Evolutionary conservation across 768 basidiomycete species (phyloP).

Genomic region (Hygrocybe coccinea): DNA sequence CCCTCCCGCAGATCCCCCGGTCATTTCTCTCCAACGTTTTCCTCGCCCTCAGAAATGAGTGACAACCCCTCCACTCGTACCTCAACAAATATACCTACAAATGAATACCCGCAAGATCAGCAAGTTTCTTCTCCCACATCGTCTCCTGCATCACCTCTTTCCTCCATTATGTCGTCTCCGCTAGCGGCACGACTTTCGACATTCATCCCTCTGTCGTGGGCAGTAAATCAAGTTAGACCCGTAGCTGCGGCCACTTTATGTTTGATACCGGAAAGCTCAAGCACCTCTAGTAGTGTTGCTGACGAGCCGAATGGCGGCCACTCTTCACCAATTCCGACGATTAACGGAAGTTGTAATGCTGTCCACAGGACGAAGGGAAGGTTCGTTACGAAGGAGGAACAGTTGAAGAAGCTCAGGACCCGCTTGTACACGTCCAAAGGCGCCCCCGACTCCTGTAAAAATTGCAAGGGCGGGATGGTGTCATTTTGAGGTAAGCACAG

Average conservation of each 20-base stretch:
- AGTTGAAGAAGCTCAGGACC: constrained; percentile 56
- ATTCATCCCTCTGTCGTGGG: constrained; percentile 53
- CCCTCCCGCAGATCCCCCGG: constrained; percentile 39
- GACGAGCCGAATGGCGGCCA: constrained; percentile 2
- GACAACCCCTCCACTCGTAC: constrained; percentile 31
- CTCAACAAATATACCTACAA: constrained; percentile 12
- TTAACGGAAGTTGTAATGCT: neutral
- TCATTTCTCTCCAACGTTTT: constrained; percentile 25
- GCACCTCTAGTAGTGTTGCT: neutral
- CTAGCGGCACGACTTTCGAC: constrained; percentile 53
- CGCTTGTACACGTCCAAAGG: constrained; percentile 40
- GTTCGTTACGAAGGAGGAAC: constrained; percentile 60
- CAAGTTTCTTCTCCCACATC: constrained; percentile 26
- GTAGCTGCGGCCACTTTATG: constrained; percentile 14
- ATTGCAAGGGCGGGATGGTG: constrained; percentile 37
- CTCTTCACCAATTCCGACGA: neutral
- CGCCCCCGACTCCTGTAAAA: constrained; percentile 32
- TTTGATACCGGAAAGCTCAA: neutral
- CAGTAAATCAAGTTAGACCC: constrained; percentile 14
- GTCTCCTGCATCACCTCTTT: constrained; percentile 41
- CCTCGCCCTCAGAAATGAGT: constrained; percentile 36
- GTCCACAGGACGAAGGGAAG: neutral
- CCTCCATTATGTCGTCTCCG: constrained; percentile 49
- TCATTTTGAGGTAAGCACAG: constrained; percentile 40
- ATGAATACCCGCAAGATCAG: constrained; percentile 17